Base-by-base conservation (phyloP, 2,329 filamentous ascomycete species). In the Colletotrichum sp. region DNA sequence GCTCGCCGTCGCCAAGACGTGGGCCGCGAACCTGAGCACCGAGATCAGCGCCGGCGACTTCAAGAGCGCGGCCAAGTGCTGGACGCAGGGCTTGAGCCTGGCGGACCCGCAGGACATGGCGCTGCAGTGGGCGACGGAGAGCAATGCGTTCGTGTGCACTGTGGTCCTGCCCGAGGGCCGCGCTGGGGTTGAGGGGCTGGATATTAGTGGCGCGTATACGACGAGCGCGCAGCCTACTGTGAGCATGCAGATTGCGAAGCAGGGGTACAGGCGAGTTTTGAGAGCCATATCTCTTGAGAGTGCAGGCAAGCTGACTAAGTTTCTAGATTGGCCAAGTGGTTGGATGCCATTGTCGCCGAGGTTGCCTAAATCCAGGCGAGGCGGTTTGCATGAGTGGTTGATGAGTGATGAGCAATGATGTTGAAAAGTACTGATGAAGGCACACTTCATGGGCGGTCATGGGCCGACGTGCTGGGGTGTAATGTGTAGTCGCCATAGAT, bases 181-280 rank as follows among this genome's bases (percentile, higher is more conserved):
- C 15, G 78, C 74, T n/a, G 82, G 83, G 18, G 82, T 88, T n/a
- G 80, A 87, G 78, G 79, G 80, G 30, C 80, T 83, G 74, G 87
- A 88, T 34, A 81, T 88, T 8, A 83, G 82, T 69, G 85, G 85
- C 13, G 78, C 78, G 13, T 88, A 88, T 78, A 86, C 85, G 67
- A 83, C 84, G 36, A 80, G 79, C 12, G 86, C 85, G 18, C 81
- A 83, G 69, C 83, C 82, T 12, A 85, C 86, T 16, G 82, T 88
- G 52, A 83, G 85, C 77, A 78, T 87, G 69, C 86, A 88, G 81
- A 86, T 88, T 30, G 85, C 86, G 10, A 88, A 88, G 81, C 85
- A 85, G 68, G 87, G 87, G 0, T 87, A 87, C 28, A 39, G 71
- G 66, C 63, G 39, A 62, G 30, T n/a, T 9, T 39, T 39, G 2